Evolutionary conservation across 306 rosid genomes (phyloP).

Genomic region (Carpinus fangiana): DNA sequence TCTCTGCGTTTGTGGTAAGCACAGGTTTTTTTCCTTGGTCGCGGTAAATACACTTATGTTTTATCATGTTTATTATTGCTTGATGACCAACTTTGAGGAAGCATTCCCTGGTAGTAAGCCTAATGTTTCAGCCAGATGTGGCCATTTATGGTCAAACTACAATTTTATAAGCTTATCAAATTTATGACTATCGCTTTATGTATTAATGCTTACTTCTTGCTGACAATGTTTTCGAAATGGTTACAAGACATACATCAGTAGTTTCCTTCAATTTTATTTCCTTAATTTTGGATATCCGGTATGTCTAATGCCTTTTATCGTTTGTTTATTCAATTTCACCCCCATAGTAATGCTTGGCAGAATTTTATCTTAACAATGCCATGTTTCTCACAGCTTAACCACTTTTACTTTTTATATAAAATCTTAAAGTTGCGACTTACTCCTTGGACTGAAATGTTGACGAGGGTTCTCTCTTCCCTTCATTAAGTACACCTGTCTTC

Average conservation of each 20-base stretch:
- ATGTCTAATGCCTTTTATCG: neutral
- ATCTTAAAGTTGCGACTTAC: neutral
- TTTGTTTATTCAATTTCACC: conserved; percentile 5
- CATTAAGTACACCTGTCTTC: neutral
- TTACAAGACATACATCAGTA: neutral
- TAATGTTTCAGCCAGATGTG: neutral
- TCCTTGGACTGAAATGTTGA: neutral
- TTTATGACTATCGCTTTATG: neutral
- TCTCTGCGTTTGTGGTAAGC: conserved; percentile 95
- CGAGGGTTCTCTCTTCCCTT: neutral
- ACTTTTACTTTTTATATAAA: neutral
- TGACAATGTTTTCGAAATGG: neutral
- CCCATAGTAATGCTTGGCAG: conserved; percentile 6
- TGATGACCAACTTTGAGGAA: neutral
- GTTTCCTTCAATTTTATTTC: neutral
- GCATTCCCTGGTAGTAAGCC: neutral
- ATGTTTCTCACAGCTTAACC: neutral
- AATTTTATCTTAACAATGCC: conserved; percentile 8
- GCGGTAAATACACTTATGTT: neutral
- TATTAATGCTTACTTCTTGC: neutral
- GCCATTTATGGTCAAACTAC: neutral
- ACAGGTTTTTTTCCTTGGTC: conserved; percentile 8
- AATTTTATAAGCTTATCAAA: neutral
- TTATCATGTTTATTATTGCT: neutral
- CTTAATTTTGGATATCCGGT: neutral